phyloP scores from a whole-genome alignment of 345 rosid genomes.

The Lumnitzera racemosa region DNA sequence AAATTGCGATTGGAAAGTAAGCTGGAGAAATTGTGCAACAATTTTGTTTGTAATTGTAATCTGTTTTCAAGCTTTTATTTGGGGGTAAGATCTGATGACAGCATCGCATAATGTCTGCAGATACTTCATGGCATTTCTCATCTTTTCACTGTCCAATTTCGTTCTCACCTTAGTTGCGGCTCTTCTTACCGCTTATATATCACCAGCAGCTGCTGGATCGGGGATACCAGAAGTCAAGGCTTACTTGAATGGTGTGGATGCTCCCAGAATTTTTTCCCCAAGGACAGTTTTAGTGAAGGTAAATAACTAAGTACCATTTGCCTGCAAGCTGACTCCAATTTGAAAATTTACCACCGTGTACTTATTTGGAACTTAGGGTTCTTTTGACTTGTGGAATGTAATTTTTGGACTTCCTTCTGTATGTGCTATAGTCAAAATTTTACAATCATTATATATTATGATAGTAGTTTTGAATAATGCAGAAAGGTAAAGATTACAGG shows the following conservation, averaged over 20 bases:
- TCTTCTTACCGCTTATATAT: constrained; percentile 49
- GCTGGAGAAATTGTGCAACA: no score
- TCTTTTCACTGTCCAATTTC: constrained; percentile 60
- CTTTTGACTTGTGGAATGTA: no score
- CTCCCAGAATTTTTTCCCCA: constrained; percentile 64
- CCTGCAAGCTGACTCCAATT: no score
- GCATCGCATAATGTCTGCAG: constrained; percentile 23
- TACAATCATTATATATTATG: no score
- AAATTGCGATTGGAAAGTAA: neutral
- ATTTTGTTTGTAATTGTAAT: neutral
- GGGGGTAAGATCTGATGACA: neutral
- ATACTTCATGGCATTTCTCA: constrained; percentile 57
- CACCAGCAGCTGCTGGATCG: constrained; percentile 89
- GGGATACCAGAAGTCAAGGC: constrained; percentile 98
- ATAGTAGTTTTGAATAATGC: no score
- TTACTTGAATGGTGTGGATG: constrained; percentile 91
- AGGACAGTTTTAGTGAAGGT: constrained; percentile 77
- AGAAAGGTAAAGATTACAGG: no score
- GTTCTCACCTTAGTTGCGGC: constrained; percentile 63
- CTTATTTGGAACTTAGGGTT: neutral
- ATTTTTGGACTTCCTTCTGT: no score
- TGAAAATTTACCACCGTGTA: neutral
- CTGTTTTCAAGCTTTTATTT: neutral
- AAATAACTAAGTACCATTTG: neutral
- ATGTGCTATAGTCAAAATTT: no score